Evolutionary conservation across 768 basidiomycete genomes (phyloP), one percentile per base, ranked within the genome.

Genomic region (Stropharia rugosoannulata): DNA sequence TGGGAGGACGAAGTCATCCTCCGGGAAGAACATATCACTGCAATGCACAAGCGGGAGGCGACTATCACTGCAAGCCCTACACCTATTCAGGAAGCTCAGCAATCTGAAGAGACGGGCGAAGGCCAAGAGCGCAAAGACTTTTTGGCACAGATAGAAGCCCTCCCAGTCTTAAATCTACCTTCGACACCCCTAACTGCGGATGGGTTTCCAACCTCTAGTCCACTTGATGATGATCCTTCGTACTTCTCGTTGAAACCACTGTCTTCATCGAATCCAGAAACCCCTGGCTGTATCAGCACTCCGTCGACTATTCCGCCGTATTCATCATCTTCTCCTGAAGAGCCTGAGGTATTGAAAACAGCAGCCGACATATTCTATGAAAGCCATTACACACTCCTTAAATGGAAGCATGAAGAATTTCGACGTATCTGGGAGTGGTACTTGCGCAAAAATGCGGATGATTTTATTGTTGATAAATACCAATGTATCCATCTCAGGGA

Each of bases 351-450:
- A 1, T 59, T 89, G 37, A 91, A 86, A 63, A 83, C 85, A 0
- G 72, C 75, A 1, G 74, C 81, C 27, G 91, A 95, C 62, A 92
- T 97, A 46, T 71, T 79, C 10, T 73, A 86, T 37, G 88, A 95
- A 65, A 93, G 91, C 64, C 80, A 78, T 16, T 81, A 90, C 39
- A 81, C 80, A 45, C 75, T 84, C 37, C 72, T 90, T 38, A 86
- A 89, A 66, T 87, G 86, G 78, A 86, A 87, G 60, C 90, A 95
- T 54, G 87, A 89, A 61, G 93, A 96, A 62, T 89, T 93, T 59
- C 82, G 89, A 37, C 86, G 91, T 41, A 83, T 96, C 27, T 98
- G 95, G 95, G 91, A 94, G 64, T 97, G 94, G 95, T 96, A 96
- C 66, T 74, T 91, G 10, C 83, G 90, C 48, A 90, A 93, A 71